A percentile compares a stretch with the other conserved stretches of the same genome.
These are phyloP conservation scores for Rhododendron kiyosumense DNA, from an alignment of 148 eudicot species.

Conservation along the genomic window DNA sequence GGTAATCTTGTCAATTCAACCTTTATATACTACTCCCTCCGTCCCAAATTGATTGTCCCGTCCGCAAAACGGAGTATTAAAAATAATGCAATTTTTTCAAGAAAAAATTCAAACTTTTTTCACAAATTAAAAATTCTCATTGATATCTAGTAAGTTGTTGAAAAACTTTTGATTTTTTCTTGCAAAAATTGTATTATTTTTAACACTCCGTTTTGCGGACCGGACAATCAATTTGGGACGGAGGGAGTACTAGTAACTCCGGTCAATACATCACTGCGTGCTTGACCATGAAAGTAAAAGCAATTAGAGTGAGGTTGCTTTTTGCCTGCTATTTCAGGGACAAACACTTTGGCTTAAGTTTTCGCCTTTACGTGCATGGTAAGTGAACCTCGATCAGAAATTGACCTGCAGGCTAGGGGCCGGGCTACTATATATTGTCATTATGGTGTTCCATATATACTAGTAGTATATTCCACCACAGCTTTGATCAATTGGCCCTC, in stretches of 20 bases:
- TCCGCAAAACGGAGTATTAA: no score
- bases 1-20: not conserved
- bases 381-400: conserved; percentile 28
- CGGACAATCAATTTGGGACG: no score
- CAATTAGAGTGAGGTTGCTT: conserved; percentile 15
- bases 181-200: no score
- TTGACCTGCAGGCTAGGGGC: conserved; percentile 2
- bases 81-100: no score
- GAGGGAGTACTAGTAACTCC: not conserved
- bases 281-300: conserved; percentile 11
- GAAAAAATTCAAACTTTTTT: no score
- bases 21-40: no score
- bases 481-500: not conserved
- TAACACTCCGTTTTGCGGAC: no score
- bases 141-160: no score
- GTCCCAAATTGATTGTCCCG: no score
- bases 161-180: no score
- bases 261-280: not conserved
- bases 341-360: conserved; percentile 9
- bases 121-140: no score
- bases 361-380: conserved; percentile 54
- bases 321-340: conserved; percentile 38
- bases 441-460: not conserved
- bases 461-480: not conserved
- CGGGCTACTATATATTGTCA: conserved; percentile 11